Conservation (phyloP, 805 yeast species). For the Zygosaccharomyces kombuchaensis region DNA sequence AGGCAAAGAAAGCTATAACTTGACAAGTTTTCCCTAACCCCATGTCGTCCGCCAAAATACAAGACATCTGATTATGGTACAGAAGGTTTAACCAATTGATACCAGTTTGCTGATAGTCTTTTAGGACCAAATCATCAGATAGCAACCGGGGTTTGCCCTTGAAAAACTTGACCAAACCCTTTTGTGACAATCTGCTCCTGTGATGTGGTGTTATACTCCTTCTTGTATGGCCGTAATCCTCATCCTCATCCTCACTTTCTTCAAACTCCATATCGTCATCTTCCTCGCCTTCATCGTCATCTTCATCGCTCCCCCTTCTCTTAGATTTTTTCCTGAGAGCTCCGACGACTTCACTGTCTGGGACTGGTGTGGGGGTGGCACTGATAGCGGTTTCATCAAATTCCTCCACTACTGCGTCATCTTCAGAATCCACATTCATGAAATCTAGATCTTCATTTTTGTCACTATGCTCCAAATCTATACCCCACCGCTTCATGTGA, state of each 20-base stretch:
- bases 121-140: slow-evolving; percentile 60
- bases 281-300: slow-evolving; percentile 33
- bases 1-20: slow-evolving; percentile 87
- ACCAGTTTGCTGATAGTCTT: slow-evolving; percentile 95
- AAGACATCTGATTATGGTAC: slow-evolving; percentile 73
- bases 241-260: slow-evolving; percentile 27
- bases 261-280: slow-evolving; percentile 31
- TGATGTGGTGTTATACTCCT: slow-evolving; percentile 18
- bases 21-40: slow-evolving; percentile 97
- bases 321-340: slow-evolving; percentile 17
- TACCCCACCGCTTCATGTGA: slow-evolving; percentile 86
- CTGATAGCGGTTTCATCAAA: slow-evolving; percentile 31
- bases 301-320: slow-evolving; percentile 29
- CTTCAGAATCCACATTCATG: slow-evolving; percentile 32
- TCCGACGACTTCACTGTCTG: slow-evolving; percentile 17
- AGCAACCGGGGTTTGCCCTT: slow-evolving; percentile 67
- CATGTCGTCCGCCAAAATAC: slow-evolving; percentile 98
- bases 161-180: slow-evolving; percentile 42
- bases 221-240: slow-evolving; percentile 19
- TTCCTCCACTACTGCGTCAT: slow-evolving; percentile 28
- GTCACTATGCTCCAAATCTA: slow-evolving; percentile 55
- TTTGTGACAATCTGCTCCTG: slow-evolving; percentile 12
- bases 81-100: slow-evolving; percentile 85
- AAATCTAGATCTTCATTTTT: slow-evolving; percentile 39
- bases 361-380: slow-evolving; percentile 20